Percentiles rank a stretch among this genome's conserved stretches.
Conservation (phyloP, 2,329 filamentous ascomycete genomes). For the Arthrobotrys iridis region DNA sequence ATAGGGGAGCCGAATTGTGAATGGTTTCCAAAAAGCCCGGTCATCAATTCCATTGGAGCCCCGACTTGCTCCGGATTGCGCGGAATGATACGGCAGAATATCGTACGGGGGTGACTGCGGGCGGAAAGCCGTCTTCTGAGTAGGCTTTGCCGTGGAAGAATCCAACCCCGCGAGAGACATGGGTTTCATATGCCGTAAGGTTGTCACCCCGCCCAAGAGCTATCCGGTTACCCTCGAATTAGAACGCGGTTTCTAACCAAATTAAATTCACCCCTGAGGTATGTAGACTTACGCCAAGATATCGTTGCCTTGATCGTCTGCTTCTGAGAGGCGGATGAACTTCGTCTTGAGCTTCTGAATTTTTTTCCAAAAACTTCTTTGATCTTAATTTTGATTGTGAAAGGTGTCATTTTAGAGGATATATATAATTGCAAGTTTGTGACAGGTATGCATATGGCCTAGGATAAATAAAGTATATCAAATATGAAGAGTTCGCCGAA, state of each 20-base stretch:
- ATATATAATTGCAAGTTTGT: too few relatives aligned
- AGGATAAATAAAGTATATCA: background rate
- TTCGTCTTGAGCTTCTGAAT: constrained; percentile 32
- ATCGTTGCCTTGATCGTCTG: constrained; percentile 34
- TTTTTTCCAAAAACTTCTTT: constrained; percentile 21
- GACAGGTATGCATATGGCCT: background rate
- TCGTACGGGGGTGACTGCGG: constrained; percentile 20
- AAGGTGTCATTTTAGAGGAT: constrained; percentile 18
- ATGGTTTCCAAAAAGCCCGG: constrained; percentile 69
- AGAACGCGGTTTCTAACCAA: background rate
- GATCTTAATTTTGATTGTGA: constrained; percentile 23
- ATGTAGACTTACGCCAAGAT: constrained; percentile 40
- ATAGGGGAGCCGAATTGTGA: constrained; percentile 73
- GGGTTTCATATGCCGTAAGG: constrained; percentile 30
- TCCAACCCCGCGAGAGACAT: constrained; percentile 30
- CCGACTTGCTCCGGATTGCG: constrained; percentile 11
- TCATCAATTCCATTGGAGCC: constrained; percentile 29
- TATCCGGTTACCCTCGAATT: background rate
- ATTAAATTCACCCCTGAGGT: background rate
- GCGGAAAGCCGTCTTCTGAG: constrained; percentile 26
- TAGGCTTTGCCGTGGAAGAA: constrained; percentile 27
- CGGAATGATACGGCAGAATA: constrained; percentile 30
- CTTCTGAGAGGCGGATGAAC: constrained; percentile 26
- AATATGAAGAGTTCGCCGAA: too few relatives aligned
- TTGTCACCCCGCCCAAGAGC: constrained; percentile 20